Evolutionary conservation across 2,329 filamentous ascomycete species (phyloP), one percentile per base, ranked within the genome.

Genomic region (Ustulina deusta): DNA sequence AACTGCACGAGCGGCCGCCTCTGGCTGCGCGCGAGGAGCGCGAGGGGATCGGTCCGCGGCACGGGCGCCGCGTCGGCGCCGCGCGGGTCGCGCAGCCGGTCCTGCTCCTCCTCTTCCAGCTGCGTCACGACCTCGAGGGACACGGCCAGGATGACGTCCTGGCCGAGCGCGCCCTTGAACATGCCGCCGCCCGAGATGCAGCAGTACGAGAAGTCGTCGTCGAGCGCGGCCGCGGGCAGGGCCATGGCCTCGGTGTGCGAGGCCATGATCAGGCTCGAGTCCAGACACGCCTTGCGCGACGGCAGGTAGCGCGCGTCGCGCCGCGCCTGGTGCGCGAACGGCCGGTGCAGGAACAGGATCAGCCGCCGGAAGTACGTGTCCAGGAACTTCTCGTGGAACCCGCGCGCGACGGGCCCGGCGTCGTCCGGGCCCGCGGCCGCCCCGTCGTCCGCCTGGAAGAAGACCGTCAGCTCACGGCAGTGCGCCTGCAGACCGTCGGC

Each of bases 361-460:
- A 73, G 63, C 15, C 71, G 66, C 13, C 74, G 71, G 52, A 77
- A 60, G 44, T 75, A 75, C 15, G 72, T 69, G 59, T 77, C 75
- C 1, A 76, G 49, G 57, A 73, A 75, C 54, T 72, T 74, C 29
- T 65, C 68, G 49, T 75, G 73, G 42, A 76, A 76, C 0, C 40
- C 48, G 44, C 36, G 27, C 4, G n/a, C 15, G 6, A 17, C 7
- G 4, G 25, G 55, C 55, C 10, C 17, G 42, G n/a, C 9, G 38
- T 40, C 3, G 34, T 40, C 32, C 55, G 29, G 22, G 20, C 34
- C 48, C 27, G 51, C 13, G 42, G 65, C 11, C 9, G 36, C n/a
- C n/a, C n/a, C n/a, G n/a, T n/a, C 13, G 40, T 52, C 10, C 22
- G 56, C n/a, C 0, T 71, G 54, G 29, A 76, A 74, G 59, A 70